phyloP scores from a whole-genome alignment of 1,139 yeast species.

The Geotrichum aggregatum region DNA sequence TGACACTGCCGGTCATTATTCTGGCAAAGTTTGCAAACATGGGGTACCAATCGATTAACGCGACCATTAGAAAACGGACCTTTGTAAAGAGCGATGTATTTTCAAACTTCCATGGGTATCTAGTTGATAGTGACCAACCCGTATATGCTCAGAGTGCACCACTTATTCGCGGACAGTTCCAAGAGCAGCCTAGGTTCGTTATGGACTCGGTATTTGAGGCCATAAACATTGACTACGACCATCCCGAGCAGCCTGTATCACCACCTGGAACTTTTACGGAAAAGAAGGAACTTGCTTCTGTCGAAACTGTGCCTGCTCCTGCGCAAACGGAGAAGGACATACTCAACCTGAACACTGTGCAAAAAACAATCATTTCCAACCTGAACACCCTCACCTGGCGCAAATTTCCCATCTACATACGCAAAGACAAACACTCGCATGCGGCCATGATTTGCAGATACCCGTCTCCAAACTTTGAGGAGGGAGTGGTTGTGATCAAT shows the following conservation, averaged over 20 bases:
- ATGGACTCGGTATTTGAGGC: slow-evolving; percentile 40
- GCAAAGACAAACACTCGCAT: slow-evolving; percentile 63
- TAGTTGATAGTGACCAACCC: not conserved
- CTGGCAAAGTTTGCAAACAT: slow-evolving; percentile 36
- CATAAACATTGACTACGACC: slow-evolving; percentile 19
- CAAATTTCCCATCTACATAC: slow-evolving; percentile 66
- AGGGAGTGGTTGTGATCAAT: slow-evolving; percentile 62
- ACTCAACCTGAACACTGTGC: slow-evolving; percentile 33
- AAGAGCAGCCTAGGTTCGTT: slow-evolving; percentile 54
- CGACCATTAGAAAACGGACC: slow-evolving; percentile 28
- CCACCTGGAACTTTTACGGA: not conserved
- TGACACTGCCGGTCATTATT: slow-evolving; percentile 35
- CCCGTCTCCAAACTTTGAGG: slow-evolving; percentile 50
- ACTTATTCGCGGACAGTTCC: slow-evolving; percentile 25
- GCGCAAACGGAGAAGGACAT: not conserved
- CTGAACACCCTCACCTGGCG: slow-evolving; percentile 62
- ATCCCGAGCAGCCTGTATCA: not conserved
- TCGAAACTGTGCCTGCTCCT: not conserved
- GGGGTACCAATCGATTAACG: slow-evolving; percentile 31
- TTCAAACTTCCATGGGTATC: not conserved
- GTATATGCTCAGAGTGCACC: not conserved
- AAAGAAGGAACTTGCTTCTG: too few species aligned
- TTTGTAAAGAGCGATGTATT: slow-evolving; percentile 10
- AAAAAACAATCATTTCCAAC: slow-evolving; percentile 50
- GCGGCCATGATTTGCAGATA: slow-evolving; percentile 76